Evolutionary conservation across 495 filamentous ascomycete genomes (phyloP), one percentile per base, ranked within the genome.

Genomic region (Astrocystis sublimbata): DNA sequence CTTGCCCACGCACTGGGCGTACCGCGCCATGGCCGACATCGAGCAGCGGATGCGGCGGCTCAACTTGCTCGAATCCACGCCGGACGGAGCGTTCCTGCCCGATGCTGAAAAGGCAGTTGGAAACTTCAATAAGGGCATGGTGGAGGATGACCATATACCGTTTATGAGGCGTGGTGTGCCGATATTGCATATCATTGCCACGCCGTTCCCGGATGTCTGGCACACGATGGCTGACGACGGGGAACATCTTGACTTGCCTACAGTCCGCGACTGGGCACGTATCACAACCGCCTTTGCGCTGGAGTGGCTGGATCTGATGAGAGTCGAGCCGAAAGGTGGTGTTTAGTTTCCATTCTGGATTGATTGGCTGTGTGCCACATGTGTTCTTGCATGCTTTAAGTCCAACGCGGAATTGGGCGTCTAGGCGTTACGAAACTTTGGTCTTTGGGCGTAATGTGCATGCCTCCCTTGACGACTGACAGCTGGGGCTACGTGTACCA

Each of bases 301-400:
- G 0, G 94, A 97, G 74, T 98, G 92, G 92, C 86, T 98, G 87
- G 94, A 96, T 59, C 69, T 97, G 63, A 92, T 94, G 61, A 88
- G 86, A 2, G 86, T 82, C 51, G 76, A 93, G 31, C 68, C 70
- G 23, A 66, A 68, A 17, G 60, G 65, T 4, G 63, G 60, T 0
- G 33, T 12, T 46, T 13, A 61, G 28, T 3, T 40, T 21, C 42
- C 58, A 30, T 40, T 55, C 54, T n/a, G n/a, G n/a, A n/a, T n/a
- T n/a, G n/a, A n/a, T n/a, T n/a, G n/a, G n/a, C n/a, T n/a, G n/a
- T n/a, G n/a, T n/a, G n/a, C n/a, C n/a, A n/a, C n/a, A n/a, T n/a
- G n/a, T n/a, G n/a, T n/a, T n/a, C n/a, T n/a, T n/a, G n/a, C n/a
- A n/a, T n/a, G n/a, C n/a, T n/a, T n/a, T n/a, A n/a, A n/a, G n/a